phyloP scores from a whole-genome alignment of 192 early-diverging fungal genomes.

The Coemansia sp. region DNA sequence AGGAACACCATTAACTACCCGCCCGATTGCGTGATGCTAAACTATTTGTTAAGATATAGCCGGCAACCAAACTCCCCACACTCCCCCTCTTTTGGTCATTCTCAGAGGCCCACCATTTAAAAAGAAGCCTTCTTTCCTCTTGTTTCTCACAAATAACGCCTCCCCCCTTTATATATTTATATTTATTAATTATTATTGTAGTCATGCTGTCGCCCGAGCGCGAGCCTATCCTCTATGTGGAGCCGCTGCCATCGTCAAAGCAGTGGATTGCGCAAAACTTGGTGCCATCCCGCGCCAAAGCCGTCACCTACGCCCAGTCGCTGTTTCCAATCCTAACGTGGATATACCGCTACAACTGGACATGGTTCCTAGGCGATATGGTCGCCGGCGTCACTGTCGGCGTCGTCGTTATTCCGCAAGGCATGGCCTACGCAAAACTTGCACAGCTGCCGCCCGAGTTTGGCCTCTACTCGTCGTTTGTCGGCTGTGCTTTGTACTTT shows the following conservation, averaged over 20 bases:
- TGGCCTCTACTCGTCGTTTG: conserved; percentile 77
- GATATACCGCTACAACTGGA: conserved; percentile 58
- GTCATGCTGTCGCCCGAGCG: background rate
- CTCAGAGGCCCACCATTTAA: background rate
- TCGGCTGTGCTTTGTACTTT: conserved; percentile 70
- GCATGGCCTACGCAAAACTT: conserved; percentile 75
- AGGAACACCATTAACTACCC: background rate
- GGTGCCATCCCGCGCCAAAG: conserved; percentile 18
- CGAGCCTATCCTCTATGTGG: conserved; percentile 34
- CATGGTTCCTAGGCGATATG: conserved; percentile 69
- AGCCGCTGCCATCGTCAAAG: conserved; percentile 43
- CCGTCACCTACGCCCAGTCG: conserved; percentile 29
- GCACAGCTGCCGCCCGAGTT: conserved; percentile 72
- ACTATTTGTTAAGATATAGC: background rate
- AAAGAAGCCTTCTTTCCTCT: background rate
- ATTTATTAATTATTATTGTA: background rate
- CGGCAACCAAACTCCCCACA: background rate
- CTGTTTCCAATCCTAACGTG: conserved; percentile 54
- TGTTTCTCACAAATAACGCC: background rate
- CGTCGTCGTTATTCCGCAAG: conserved; percentile 74
- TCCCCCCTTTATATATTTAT: background rate
- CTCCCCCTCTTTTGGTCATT: background rate
- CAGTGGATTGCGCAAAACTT: conserved; percentile 42
- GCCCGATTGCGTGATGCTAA: conserved; percentile 7
- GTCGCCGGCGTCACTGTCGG: conserved; percentile 77